These are phyloP conservation scores for Aspergillus costaricaensis DNA, from an alignment of 2,329 filamentous ascomycete species.

Conservation along the genomic window DNA sequence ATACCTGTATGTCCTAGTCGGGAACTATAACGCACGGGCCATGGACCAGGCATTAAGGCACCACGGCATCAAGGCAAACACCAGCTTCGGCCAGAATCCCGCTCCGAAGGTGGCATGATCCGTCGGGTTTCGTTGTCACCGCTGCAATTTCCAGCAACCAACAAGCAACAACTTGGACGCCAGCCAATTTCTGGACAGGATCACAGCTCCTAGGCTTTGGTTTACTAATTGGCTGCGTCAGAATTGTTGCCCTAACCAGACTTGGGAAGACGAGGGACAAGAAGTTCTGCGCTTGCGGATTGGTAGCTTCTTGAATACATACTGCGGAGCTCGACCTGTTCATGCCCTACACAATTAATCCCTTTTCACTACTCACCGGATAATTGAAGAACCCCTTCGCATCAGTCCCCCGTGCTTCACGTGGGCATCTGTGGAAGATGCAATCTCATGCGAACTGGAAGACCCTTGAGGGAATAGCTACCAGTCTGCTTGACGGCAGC, in stretches of 20 bases:
- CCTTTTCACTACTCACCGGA: too few species aligned
- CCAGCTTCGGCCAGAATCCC: neutral
- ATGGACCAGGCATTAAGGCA: slow-evolving; percentile 1
- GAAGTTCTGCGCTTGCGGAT: neutral
- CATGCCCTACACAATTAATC: neutral
- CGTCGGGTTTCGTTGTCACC: neutral
- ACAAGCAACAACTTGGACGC: neutral
- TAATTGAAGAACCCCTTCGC: neutral
- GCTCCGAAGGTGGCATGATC: slow-evolving; percentile 14
- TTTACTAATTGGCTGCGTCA: neutral
- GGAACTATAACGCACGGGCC: neutral
- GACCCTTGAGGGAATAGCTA: slow-evolving; percentile 41
- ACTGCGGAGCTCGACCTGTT: neutral
- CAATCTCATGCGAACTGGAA: slow-evolving; percentile 38
- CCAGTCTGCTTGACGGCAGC: slow-evolving; percentile 47
- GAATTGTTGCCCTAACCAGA: neutral
- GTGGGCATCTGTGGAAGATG: slow-evolving; percentile 25
- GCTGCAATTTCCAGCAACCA: neutral
- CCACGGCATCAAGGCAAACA: slow-evolving; percentile 5
- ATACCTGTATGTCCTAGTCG: slow-evolving; percentile 6
- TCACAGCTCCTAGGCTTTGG: neutral
- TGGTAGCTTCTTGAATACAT: neutral
- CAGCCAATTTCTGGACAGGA: neutral
- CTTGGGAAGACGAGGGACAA: neutral
- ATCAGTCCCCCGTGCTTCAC: neutral